Conservation (phyloP, 371 early-diverging fungal genomes). For the Blakeslea trispora region DNA sequence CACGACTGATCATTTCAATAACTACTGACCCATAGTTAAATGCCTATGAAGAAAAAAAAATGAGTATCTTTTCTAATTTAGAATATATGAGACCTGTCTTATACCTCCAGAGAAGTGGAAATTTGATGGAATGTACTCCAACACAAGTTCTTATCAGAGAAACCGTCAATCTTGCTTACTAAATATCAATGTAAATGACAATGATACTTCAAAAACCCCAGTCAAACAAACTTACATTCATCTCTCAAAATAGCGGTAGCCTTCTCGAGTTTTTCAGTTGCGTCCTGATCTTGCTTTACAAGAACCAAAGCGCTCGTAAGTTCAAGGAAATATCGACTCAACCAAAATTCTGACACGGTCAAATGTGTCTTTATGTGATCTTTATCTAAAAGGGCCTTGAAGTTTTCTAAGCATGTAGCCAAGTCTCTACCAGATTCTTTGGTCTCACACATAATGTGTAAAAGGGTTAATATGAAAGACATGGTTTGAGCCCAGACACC, state of each 20-base stretch:
- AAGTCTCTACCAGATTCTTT: slow-evolving; percentile 30
- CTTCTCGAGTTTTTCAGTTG: slow-evolving; percentile 17
- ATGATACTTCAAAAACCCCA: too few species aligned
- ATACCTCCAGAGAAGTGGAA: slow-evolving; percentile 36
- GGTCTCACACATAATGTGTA: slow-evolving; percentile 33
- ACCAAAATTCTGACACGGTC: slow-evolving; percentile 26
- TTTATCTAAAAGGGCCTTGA: slow-evolving; percentile 15
- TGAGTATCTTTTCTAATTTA: too few species aligned
- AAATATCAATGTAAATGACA: too few species aligned
- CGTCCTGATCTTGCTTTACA: slow-evolving; percentile 15
- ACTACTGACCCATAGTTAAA: slow-evolving; percentile 44
- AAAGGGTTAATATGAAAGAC: slow-evolving; percentile 32
- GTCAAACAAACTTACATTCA: slow-evolving; percentile 13
- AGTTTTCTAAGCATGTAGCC: slow-evolving; percentile 15
- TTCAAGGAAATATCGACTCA: slow-evolving; percentile 30
- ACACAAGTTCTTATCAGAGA: slow-evolving; percentile 17
- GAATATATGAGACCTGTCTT: too few species aligned
- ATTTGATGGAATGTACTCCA: slow-evolving; percentile 42
- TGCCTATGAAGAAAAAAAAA: too few species aligned
- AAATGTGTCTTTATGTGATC: slow-evolving; percentile 22
- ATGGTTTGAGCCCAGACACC: slow-evolving; percentile 42
- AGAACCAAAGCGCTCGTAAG: slow-evolving; percentile 27
- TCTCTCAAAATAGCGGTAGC: slow-evolving; percentile 19
- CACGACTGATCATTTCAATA: slow-evolving; percentile 38
- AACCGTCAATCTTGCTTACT: slow-evolving; percentile 18